Percentiles rank a stretch among this genome's conserved stretches.
phyloP scores from a whole-genome alignment of 2,329 filamentous ascomycete genomes.

The Pyrenophora teres region DNA sequence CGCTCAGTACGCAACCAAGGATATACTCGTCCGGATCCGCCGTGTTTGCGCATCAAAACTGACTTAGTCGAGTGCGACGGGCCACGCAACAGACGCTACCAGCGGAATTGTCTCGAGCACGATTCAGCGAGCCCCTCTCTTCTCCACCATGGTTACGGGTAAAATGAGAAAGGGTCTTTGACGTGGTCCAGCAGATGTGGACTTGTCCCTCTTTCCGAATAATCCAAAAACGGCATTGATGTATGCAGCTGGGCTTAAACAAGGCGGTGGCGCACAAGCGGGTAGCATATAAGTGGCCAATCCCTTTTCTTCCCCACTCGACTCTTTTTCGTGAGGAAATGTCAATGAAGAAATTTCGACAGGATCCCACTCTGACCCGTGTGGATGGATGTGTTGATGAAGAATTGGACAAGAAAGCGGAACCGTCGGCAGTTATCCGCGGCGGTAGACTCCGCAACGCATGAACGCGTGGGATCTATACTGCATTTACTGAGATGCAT shows the following conservation, averaged over 20 bases:
- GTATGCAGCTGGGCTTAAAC: background rate
- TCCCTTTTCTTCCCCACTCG: background rate
- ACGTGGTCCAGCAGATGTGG: background rate
- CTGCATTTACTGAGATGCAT: conserved; percentile 9
- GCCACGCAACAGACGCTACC: background rate
- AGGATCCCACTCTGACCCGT: background rate
- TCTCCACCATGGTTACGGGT: background rate
- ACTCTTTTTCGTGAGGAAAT: background rate
- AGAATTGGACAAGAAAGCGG: conserved; percentile 1
- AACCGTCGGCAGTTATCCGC: conserved; percentile 1
- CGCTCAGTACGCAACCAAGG: background rate
- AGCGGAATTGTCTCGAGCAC: background rate
- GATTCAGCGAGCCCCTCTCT: background rate
- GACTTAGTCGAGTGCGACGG: background rate
- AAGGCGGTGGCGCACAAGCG: background rate
- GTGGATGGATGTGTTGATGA: background rate
- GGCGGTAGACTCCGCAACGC: conserved; percentile 11
- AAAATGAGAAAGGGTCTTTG: background rate
- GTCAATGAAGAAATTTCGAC: background rate
- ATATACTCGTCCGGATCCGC: background rate
- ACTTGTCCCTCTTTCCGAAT: too few species aligned
- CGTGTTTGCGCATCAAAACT: background rate
- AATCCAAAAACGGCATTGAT: too few species aligned
- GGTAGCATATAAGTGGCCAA: background rate
- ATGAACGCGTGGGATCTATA: conserved; percentile 12